A percentile compares a stretch with the other conserved stretches of the same genome.
phyloP scores from a whole-genome alignment of 345 rosid species.

The Lepidium africanum region DNA sequence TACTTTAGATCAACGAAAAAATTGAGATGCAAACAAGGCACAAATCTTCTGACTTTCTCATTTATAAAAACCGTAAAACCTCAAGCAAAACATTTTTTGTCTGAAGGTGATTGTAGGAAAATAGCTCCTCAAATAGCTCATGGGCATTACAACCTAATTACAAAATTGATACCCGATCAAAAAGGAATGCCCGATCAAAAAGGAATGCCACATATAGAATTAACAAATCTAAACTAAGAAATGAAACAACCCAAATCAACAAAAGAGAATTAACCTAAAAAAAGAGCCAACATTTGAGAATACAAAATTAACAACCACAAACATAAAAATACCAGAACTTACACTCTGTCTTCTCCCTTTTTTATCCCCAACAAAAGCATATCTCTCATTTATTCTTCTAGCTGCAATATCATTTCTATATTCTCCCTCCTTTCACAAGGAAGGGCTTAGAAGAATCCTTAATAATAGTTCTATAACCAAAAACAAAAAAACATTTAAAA shows the following conservation, averaged over 20 bases:
- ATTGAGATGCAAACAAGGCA: too few species aligned
- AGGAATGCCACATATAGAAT: slow-evolving; percentile 19
- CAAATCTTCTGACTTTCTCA: too few species aligned
- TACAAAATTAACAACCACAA: slow-evolving; percentile 28
- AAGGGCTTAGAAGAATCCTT: slow-evolving; percentile 30
- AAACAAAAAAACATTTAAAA: background rate
- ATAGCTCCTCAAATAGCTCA: background rate
- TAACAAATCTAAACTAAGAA: slow-evolving; percentile 17
- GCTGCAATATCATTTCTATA: slow-evolving; percentile 18
- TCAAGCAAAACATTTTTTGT: background rate
- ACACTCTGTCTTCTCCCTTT: slow-evolving; percentile 11
- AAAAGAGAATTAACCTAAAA: background rate
- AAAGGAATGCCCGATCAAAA: slow-evolving; percentile 9
- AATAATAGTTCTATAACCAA: background rate
- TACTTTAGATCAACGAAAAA: too few species aligned
- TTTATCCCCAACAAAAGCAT: slow-evolving; percentile 25
- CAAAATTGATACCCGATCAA: background rate
- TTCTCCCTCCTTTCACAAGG: slow-evolving; percentile 31
- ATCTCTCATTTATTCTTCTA: background rate
- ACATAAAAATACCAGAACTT: slow-evolving; percentile 2
- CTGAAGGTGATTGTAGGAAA: background rate
- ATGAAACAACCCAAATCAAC: slow-evolving; percentile 5
- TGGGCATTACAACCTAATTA: background rate
- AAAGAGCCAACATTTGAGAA: slow-evolving; percentile 3
- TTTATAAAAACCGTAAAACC: background rate